Percentiles rank a stretch among this genome's conserved stretches.
phyloP scores from a whole-genome alignment of 1,284 basidiomycete species.

The Volvariella volvacea region DNA sequence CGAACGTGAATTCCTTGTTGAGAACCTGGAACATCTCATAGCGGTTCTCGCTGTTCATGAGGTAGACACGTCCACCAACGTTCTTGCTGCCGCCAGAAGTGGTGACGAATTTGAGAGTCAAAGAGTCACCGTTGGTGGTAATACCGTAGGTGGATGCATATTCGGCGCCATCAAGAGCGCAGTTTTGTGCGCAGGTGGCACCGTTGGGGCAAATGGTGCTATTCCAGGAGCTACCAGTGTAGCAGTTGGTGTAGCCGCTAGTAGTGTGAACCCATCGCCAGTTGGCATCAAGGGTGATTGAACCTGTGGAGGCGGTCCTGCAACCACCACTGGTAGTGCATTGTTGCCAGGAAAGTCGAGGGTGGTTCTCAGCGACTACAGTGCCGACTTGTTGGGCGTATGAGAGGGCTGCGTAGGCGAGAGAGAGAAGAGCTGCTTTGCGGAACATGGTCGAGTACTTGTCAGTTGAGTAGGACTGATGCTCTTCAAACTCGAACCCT shows the following conservation, averaged over 20 bases:
- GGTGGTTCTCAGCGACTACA: conserved; percentile 28
- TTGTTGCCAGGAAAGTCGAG: conserved; percentile 21
- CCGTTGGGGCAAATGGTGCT: conserved; percentile 35
- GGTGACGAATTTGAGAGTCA: conserved; percentile 46
- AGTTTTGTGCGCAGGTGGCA: conserved; percentile 38
- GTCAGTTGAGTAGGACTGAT: too few relatives aligned
- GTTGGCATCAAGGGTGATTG: conserved; percentile 28
- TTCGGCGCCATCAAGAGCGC: conserved; percentile 49
- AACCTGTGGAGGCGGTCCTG: conserved; percentile 15
- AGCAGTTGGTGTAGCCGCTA: conserved; percentile 7
- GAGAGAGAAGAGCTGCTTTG: conserved; percentile 14
- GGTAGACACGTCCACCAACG: conserved; percentile 47
- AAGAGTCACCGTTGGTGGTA: conserved; percentile 34
- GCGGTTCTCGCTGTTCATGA: conserved; percentile 32
- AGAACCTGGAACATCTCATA: conserved; percentile 44
- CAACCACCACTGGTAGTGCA: conserved; percentile 26
- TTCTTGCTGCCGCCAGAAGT: conserved; percentile 24
- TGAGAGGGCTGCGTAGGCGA: conserved; percentile 19
- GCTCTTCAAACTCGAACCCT: too few relatives aligned
- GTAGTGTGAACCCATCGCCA: conserved; percentile 29
- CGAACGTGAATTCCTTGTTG: conserved; percentile 50
- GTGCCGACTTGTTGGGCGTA: conserved; percentile 31
- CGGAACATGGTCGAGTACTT: background rate
- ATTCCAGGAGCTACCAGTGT: conserved; percentile 42
- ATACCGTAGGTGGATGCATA: conserved; percentile 37